Evolutionary conservation across 805 yeast genomes (phyloP).

Genomic region (Geotrichum ghanense): DNA sequence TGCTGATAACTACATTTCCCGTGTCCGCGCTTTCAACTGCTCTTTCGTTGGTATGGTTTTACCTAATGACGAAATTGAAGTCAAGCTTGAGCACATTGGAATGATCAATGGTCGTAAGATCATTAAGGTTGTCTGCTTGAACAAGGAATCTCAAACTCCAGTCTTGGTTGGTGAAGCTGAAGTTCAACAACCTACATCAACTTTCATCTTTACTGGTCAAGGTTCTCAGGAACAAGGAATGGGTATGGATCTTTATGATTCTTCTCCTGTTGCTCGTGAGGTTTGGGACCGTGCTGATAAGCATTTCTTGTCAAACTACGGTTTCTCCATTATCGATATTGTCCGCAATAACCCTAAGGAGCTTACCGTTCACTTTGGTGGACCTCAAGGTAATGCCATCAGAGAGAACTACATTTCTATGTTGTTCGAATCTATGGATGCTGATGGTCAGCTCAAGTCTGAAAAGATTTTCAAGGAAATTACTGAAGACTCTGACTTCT

Average conservation of each 20-base stretch:
- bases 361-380: conserved; percentile 93
- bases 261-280: conserved; percentile 80
- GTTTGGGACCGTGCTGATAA: conserved; percentile 98
- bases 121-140: conserved; percentile 80
- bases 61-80: conserved; percentile 83
- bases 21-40: conserved; percentile 91
- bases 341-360: conserved; percentile 94
- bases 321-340: conserved; percentile 93
- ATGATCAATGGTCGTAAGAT: conserved; percentile 99
- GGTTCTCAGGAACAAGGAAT: conserved; percentile 99
- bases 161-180: conserved; percentile 95
- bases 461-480: conserved; percentile 95
- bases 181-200: conserved; percentile 94
- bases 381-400: conserved; percentile 91
- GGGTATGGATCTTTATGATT: conserved; percentile 98
- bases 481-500: conserved; percentile 67
- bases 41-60: conserved; percentile 93
- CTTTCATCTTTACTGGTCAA: conserved; percentile 98
- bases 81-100: conserved; percentile 89
- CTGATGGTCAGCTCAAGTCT: conserved; percentile 69
- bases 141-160: conserved; percentile 61
- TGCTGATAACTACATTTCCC: conserved; percentile 89
- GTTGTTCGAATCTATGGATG: conserved; percentile 93
- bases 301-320: conserved; percentile 88
- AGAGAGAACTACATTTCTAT: conserved; percentile 90